phyloP scores from a whole-genome alignment of 768 basidiomycete species.

The Serendipita vermifera region DNA sequence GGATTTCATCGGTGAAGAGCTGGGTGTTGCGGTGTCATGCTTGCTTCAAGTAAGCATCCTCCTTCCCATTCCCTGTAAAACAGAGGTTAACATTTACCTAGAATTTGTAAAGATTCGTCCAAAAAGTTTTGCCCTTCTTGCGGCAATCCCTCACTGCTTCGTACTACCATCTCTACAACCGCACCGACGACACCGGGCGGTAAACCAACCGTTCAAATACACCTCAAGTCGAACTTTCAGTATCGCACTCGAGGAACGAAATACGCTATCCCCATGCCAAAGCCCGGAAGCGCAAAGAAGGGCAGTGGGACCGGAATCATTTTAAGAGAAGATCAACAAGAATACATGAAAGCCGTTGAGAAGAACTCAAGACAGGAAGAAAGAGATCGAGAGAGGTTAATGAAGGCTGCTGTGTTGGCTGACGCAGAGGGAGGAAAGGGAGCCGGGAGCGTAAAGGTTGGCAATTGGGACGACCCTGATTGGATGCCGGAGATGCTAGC shows the following conservation, averaged over 20 bases:
- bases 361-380: conserved; percentile 35
- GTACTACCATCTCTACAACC: conserved; percentile 79
- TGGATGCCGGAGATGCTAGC: conserved; percentile 76
- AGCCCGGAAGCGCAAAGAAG: conserved; percentile 73
- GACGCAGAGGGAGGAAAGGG: conserved; percentile 37
- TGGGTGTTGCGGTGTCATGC: conserved; percentile 97
- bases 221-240: conserved; percentile 93
- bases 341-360: conserved; percentile 71
- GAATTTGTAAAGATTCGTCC: conserved; percentile 88
- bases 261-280: conserved; percentile 85
- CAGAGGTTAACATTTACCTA: conserved; percentile 23
- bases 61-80: not conserved
- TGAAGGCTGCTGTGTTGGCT: conserved; percentile 38
- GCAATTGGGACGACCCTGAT: conserved; percentile 92
- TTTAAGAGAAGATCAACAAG: conserved; percentile 82
- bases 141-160: conserved; percentile 80
- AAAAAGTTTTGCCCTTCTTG: conserved; percentile 98
- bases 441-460: conserved; percentile 34
- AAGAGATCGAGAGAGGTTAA: conserved; percentile 38
- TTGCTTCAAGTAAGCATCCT: conserved; percentile 81
- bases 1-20: conserved; percentile 81
- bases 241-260: conserved; percentile 83
- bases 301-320: conserved; percentile 74
- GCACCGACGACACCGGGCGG: conserved; percentile 45
- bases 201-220: conserved; percentile 65